These are phyloP conservation scores for Podospora pseudocomata DNA, from an alignment of 495 filamentous ascomycete species.

Conservation along the genomic window DNA sequence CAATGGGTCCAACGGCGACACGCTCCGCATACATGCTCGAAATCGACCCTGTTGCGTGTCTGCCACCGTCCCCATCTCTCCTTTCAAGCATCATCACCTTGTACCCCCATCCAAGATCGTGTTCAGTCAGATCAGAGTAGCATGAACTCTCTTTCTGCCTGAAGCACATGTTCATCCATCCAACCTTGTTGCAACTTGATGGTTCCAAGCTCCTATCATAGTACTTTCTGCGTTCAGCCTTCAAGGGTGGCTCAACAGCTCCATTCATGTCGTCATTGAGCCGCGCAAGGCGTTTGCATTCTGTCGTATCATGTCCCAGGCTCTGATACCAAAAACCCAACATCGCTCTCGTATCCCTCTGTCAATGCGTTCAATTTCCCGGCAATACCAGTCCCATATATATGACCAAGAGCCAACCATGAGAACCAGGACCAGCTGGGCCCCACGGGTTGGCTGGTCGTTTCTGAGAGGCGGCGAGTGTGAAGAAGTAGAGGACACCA, in stretches of 20 bases:
- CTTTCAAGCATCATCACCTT: constrained; percentile 22
- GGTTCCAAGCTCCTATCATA: neutral
- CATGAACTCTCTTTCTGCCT: constrained; percentile 14
- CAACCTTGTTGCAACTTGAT: neutral
- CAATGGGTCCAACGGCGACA: constrained; percentile 20
- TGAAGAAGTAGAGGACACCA: constrained; percentile 17
- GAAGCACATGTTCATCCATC: neutral
- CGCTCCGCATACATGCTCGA: constrained; percentile 16
- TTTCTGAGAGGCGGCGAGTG: neutral
- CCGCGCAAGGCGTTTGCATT: neutral
- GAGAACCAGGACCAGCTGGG: constrained; percentile 24
- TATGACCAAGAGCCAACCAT: constrained; percentile 13
- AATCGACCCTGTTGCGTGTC: neutral
- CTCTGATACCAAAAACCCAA: constrained; percentile 26
- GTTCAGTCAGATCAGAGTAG: constrained; percentile 13
- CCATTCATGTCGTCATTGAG: neutral
- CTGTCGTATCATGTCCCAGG: constrained; percentile 4
- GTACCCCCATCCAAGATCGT: constrained; percentile 22
- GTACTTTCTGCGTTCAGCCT: constrained; percentile 1
- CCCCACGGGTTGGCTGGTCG: neutral
- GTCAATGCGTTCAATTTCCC: constrained; percentile 13
- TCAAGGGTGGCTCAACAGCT: neutral
- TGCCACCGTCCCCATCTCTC: neutral
- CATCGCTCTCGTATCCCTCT: constrained; percentile 12
- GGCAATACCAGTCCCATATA: constrained; percentile 23